Conservation (phyloP, 1,284 basidiomycete genomes). For the Malassezia furfur region DNA sequence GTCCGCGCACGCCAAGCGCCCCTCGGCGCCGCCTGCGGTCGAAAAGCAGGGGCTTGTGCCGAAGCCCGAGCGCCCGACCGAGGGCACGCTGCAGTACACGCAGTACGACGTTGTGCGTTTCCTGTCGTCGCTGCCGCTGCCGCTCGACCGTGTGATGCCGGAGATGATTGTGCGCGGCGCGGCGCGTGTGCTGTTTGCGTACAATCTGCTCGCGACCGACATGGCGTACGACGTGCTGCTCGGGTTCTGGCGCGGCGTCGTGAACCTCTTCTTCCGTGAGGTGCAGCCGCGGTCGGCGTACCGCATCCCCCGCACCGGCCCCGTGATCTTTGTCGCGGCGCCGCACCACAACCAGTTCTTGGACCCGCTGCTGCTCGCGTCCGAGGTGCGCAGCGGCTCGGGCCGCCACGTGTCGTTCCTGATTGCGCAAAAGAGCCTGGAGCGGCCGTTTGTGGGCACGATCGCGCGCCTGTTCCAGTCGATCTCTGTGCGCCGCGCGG, state of each 20-base stretch:
- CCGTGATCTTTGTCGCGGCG: slow-evolving; percentile 90
- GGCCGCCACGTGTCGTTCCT: slow-evolving; percentile 76
- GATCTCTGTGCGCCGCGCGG: slow-evolving; percentile 75
- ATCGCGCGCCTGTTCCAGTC: slow-evolving; percentile 71
- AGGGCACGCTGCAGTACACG: slow-evolving; percentile 4
- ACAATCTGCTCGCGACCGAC: slow-evolving; percentile 41
- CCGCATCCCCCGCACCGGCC: slow-evolving; percentile 79
- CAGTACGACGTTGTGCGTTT: slow-evolving; percentile 29
- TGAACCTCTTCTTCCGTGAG: slow-evolving; percentile 94
- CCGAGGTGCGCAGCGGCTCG: slow-evolving; percentile 75
- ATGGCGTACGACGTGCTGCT: slow-evolving; percentile 48
- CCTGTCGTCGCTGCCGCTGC: slow-evolving; percentile 32
- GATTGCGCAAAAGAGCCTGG: slow-evolving; percentile 85
- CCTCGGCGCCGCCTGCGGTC: background rate
- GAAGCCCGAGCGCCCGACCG: background rate
- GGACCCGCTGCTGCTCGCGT: slow-evolving; percentile 78
- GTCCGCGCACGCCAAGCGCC: background rate
- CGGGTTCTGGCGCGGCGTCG: slow-evolving; percentile 61
- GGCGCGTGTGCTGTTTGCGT: slow-evolving; percentile 28
- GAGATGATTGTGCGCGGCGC: slow-evolving; percentile 26
- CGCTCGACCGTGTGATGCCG: slow-evolving; percentile 34
- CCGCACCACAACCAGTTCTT: slow-evolving; percentile 98
- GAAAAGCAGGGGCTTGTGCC: background rate
- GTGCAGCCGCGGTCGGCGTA: slow-evolving; percentile 82
- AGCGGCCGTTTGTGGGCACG: slow-evolving; percentile 69